Evolutionary conservation across 2,329 filamentous ascomycete species (phyloP), one percentile per base, ranked within the genome.

Genomic region (Pochonia chlamydosporia): DNA sequence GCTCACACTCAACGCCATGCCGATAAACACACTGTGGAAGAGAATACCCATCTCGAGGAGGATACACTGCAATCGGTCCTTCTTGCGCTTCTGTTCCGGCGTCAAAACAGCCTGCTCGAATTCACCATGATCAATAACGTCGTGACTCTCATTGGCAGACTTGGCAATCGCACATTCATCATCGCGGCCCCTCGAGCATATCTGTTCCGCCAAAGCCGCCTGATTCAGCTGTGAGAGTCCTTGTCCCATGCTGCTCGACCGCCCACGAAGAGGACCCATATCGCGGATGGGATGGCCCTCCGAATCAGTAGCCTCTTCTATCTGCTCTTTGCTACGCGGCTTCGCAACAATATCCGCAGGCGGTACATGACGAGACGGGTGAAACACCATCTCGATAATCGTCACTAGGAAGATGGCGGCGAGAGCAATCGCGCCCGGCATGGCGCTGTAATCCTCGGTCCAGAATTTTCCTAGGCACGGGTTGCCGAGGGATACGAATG

Each of bases 381-480:
- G 70, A 48, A 83, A 78, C 23, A 77, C 67, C 77, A 82, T 95
- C 65, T 96, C 91, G 50, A 96, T 76, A 10, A 84, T 75, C 9
- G 92, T 86, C 6, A 96, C 89, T 9, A 87, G 73, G 56, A 95
- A 76, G 31, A 89, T 87, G 24, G 85, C 83, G 10, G 82, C 71
- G 80, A 95, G 89, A 42, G 88, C 84, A 49, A 95, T 82, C 44
- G 90, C 77, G 4, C 89, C 89, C 1, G 89, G 82, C 69, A 93
- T 87, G 20, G 88, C 85, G 45, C 76, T 79, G 66, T 92, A 95
- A 24, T 79, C 77, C 37, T 82, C 58, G 58, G 79, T 90, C 81
- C 89, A 95, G 61, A 90, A 87, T 46, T 73, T 69, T 11, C 85
- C 84, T 1, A 95, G 78, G 59, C 83, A 87, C 10, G 79, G 81